Percentiles rank a stretch among this genome's conserved stretches.
Conservation (phyloP, 495 filamentous ascomycete genomes). For the Aspergillus saccharolyticus region DNA sequence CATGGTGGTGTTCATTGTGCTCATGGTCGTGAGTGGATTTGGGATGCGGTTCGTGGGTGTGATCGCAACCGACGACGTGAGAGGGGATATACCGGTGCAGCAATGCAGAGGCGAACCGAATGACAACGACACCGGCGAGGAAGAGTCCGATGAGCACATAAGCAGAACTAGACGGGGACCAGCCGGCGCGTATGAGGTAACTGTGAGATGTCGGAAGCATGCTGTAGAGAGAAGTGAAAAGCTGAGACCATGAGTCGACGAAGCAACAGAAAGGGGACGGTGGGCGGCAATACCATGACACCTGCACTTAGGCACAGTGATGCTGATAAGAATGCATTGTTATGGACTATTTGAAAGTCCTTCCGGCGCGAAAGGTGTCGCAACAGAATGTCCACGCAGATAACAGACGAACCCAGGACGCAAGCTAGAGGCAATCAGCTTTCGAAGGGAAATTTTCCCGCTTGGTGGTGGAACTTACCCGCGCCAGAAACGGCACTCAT, state of each 20-base stretch:
- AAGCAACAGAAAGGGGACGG: conserved; percentile 8
- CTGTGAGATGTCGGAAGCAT: conserved; percentile 83
- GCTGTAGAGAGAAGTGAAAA: conserved; percentile 89
- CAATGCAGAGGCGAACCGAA: conserved; percentile 72
- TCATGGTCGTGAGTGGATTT: conserved; percentile 32
- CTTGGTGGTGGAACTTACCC: conserved; percentile 41
- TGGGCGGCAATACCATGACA: conserved; percentile 71
- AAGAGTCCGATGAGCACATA: conserved; percentile 75
- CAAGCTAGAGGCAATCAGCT: conserved; percentile 54
- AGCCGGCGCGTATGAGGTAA: conserved; percentile 65
- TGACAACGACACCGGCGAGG: conserved; percentile 74
- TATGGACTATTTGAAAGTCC: conserved; percentile 83
- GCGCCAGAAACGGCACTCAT: conserved; percentile 81
- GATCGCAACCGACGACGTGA: conserved; percentile 90
- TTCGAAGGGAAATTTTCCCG: conserved; percentile 6
- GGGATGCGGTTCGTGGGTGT: conserved; percentile 61
- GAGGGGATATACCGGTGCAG: conserved; percentile 83
- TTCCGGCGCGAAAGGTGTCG: conserved; percentile 64
- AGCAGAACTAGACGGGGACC: conserved; percentile 60
- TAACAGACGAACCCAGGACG: conserved; percentile 72
- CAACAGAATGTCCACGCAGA: conserved; percentile 77
- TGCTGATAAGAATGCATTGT: conserved; percentile 77
- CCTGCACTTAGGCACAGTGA: conserved; percentile 92
- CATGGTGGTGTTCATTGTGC: conserved; percentile 18
- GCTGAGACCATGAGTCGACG: conserved; percentile 41